These are phyloP conservation scores for Saccharomycopsis sp. DNA, from an alignment of 805 yeast genomes.

Conservation along the genomic window DNA sequence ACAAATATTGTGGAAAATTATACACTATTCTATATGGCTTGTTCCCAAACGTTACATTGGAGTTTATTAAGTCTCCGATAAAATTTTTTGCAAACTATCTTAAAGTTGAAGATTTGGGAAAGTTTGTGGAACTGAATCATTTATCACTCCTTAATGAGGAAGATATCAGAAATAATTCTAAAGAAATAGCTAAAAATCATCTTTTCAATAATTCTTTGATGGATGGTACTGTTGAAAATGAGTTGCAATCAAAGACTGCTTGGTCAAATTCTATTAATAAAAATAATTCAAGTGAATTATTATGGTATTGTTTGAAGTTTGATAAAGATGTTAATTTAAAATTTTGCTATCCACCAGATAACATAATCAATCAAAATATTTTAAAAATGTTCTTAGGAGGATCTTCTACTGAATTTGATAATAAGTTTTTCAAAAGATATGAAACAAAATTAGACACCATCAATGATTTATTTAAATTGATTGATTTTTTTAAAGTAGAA, in stretches of 20 bases:
- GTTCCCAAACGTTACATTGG: conserved; percentile 11
- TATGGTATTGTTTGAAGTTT: conserved; percentile 17
- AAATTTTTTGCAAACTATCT: conserved; percentile 7
- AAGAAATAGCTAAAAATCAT: conserved; percentile 5
- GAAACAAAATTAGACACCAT: conserved; percentile 6
- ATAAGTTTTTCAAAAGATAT: neutral
- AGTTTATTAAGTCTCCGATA: conserved; percentile 9
- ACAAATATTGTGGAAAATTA: conserved; percentile 6
- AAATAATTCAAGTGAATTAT: conserved; percentile 1
- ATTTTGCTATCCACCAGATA: conserved; percentile 14
- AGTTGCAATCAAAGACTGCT: conserved; percentile 1
- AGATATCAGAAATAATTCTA: conserved; percentile 9
- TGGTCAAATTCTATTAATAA: conserved; percentile 1
- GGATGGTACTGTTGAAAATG: conserved; percentile 9
- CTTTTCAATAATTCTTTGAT: conserved; percentile 11
- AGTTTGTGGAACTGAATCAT: conserved; percentile 5
- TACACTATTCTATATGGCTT: conserved; percentile 14
- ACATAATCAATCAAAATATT: conserved; percentile 12
- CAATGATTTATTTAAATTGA: conserved; percentile 8
- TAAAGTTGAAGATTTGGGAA: conserved; percentile 3
- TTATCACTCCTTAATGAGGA: conserved; percentile 8
- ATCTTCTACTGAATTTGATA: too few relatives aligned
- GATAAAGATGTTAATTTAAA: conserved; percentile 12
- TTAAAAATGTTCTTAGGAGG: conserved; percentile 9
- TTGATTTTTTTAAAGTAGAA: conserved; percentile 8